A percentile compares a stretch with the other conserved stretches of the same genome.
phyloP scores from a whole-genome alignment of 345 rosid genomes.

The Salix suchowensis region DNA sequence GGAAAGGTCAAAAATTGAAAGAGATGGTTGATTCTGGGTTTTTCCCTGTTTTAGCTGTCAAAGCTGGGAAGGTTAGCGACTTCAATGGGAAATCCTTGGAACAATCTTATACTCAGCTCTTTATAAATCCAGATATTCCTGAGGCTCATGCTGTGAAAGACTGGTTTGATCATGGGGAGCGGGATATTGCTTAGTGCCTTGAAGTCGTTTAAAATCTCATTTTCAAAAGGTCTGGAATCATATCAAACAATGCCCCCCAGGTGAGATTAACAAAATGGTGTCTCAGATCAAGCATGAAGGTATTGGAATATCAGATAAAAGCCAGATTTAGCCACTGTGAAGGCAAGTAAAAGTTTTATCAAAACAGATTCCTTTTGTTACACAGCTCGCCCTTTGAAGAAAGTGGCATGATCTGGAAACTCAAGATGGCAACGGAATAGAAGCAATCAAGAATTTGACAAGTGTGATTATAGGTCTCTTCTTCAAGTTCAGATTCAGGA shows the following conservation, averaged over 20 bases:
- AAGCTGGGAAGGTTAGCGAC: conserved; percentile 82
- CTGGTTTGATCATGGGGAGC: conserved; percentile 84
- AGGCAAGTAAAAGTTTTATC: conserved; percentile 60
- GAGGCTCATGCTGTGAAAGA: conserved; percentile 56
- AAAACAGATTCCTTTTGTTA: conserved; percentile 79
- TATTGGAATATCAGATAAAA: conserved; percentile 74
- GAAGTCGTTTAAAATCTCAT: too few relatives aligned
- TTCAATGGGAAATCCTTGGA: conserved; percentile 78
- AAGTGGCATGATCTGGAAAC: conserved; percentile 54
- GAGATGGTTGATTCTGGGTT: conserved; percentile 65
- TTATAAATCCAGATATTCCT: conserved; percentile 73
- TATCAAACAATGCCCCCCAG: too few relatives aligned
- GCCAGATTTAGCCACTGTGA: conserved; percentile 84
- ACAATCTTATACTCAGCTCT: conserved; percentile 76
- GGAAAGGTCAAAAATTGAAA: conserved; percentile 71
- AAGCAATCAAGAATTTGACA: conserved; percentile 81
- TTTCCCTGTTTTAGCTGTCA: conserved; percentile 73
- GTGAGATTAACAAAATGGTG: conserved; percentile 58
- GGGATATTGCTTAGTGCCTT: conserved; percentile 35
- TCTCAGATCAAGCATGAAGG: conserved; percentile 86
- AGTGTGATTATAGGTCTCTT: conserved; percentile 83
- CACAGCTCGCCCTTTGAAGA: conserved; percentile 86
- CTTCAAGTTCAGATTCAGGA: conserved; percentile 91
- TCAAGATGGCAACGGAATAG: conserved; percentile 74
- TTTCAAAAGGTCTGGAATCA: too few relatives aligned